A percentile compares a stretch with the other conserved stretches of the same genome.
These are phyloP conservation scores for Boletus fagicola DNA, from an alignment of 768 basidiomycete species.

Conservation along the genomic window DNA sequence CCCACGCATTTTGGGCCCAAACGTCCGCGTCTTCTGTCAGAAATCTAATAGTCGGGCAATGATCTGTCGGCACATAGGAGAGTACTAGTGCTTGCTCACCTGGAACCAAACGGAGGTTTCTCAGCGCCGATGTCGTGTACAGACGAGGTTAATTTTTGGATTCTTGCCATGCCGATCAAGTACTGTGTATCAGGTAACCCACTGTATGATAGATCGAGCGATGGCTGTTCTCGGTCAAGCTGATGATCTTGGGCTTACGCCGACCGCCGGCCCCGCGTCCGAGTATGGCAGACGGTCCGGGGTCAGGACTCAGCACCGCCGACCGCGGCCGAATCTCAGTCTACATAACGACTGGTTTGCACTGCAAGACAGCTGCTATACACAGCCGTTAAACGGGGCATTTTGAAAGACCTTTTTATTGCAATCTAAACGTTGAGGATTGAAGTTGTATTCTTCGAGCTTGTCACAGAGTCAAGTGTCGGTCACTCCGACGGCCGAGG, in stretches of 20 bases:
- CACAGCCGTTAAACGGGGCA: background rate
- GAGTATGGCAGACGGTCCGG: background rate
- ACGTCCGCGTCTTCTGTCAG: slow-evolving; percentile 68
- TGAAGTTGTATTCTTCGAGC: background rate
- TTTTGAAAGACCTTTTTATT: background rate
- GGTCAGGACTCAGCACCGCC: background rate
- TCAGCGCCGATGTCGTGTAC: slow-evolving; percentile 57
- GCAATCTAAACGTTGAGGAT: no score
- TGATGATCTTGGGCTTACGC: background rate
- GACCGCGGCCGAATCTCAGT: background rate
- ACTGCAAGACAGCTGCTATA: background rate
- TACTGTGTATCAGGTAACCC: background rate
- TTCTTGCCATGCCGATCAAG: slow-evolving; percentile 17
- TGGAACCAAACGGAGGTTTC: slow-evolving; percentile 70
- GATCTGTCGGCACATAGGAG: background rate
- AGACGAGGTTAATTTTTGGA: slow-evolving; percentile 51
- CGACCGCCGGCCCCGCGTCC: background rate
- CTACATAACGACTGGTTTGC: background rate
- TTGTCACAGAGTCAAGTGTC: background rate
- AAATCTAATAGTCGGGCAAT: slow-evolving; percentile 45
- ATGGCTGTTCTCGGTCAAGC: background rate
- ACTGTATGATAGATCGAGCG: background rate
- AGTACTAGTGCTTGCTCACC: slow-evolving; percentile 39
- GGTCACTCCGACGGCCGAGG: background rate
- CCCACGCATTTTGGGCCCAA: slow-evolving; percentile 90